Conservation (phyloP, 441 rosid species). For the Pelargonium exstipulatum region DNA sequence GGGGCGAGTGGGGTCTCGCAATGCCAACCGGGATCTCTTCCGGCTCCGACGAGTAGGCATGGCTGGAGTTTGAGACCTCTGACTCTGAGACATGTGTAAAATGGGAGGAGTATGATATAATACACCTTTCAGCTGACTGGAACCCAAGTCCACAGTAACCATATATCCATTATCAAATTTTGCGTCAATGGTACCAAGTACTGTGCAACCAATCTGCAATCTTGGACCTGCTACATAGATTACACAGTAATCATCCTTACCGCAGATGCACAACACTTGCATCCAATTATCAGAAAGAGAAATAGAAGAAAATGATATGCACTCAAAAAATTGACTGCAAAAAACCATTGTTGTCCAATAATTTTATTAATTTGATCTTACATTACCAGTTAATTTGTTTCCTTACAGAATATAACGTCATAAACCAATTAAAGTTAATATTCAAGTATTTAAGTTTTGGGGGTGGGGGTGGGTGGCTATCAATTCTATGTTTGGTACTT, state of each 20-base stretch:
- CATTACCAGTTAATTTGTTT: too few species aligned
- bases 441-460: too few species aligned
- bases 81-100: slow-evolving; percentile 33
- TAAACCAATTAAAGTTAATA: too few species aligned
- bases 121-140: slow-evolving; percentile 62
- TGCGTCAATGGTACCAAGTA: slow-evolving; percentile 66
- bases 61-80: slow-evolving; percentile 25
- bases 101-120: slow-evolving; percentile 62
- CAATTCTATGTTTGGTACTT: too few species aligned
- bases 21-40: slow-evolving; percentile 45
- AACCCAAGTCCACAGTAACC: slow-evolving; percentile 54
- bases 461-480: too few species aligned
- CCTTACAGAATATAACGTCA: too few species aligned
- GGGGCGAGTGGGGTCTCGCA: slow-evolving; percentile 52
- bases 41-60: slow-evolving; percentile 39
- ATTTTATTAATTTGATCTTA: too few species aligned
- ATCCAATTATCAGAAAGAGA: background rate
- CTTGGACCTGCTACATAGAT: slow-evolving; percentile 29
- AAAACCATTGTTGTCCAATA: too few species aligned
- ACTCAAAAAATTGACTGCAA: too few species aligned
- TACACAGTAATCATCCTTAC: background rate
- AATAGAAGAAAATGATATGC: background rate
- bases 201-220: slow-evolving; percentile 48
- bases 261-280: background rate
- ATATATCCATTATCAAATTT: slow-evolving; percentile 81